Base-by-base conservation (phyloP, 1,284 basidiomycete genomes). In the Earliella scabrosa region DNA sequence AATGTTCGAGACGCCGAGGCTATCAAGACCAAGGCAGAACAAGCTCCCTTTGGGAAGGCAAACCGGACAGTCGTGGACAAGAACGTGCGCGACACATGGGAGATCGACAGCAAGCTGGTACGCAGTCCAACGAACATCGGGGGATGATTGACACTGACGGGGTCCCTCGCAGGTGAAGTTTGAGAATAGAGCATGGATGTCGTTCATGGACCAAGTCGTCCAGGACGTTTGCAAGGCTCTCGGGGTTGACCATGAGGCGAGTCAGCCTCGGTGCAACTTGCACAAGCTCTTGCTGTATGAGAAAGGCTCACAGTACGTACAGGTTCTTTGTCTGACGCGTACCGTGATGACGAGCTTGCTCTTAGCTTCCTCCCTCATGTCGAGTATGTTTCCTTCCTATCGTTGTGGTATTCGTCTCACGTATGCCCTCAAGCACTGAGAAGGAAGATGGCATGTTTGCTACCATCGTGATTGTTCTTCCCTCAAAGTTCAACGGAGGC, bases 381-480 rank as follows among this genome's bases (percentile, higher is more conserved):
- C 7, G 29, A 31, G 29, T 31, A 13, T 7, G 29, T 31, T 6
- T 31, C 13, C 29, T 31, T 31, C 7, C 29, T 13, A 7, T 31
- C 29, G 13, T 13, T 6, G 13, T 31, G 29, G 6, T 13, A 31
- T 7, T 31, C 29, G 13, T 31, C 13, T 13, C 6, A 31, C 39
- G 38, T 27, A 29, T 43, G n/a, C n/a, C 16, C 18, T 29, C 56
- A 77, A 76, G 50, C 75, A 74, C 2, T 31, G 69, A 73, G 36
- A 78, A 76, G 51, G 64, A 67, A 4, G 52, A 69, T 21, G 75
- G 76, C 1, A 76, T 77, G 75, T 79, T 81, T 50, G 79, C 77
- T 3, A 78, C 77, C 0, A 67, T 77, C 13, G 64, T 79, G 38
- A 63, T 81, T 9, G 56, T 81, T 2, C 71, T 82, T 6, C 79